These are phyloP conservation scores for Syncephalastrum contaminatum DNA, from an alignment of 371 early-diverging fungal species.

Conservation along the genomic window DNA sequence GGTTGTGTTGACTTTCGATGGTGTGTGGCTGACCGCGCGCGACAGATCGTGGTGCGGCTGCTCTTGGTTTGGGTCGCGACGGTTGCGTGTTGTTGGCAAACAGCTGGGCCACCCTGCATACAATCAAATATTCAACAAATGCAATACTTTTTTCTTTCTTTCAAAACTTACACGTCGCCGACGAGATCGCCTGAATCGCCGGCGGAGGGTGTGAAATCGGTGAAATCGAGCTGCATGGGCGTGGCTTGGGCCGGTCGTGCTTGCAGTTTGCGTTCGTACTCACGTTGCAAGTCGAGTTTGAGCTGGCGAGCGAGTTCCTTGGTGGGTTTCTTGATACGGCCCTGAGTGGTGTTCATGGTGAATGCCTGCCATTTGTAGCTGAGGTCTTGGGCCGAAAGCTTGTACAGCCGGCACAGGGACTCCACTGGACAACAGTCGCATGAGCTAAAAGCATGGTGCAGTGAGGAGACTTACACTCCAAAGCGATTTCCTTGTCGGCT, in stretches of 20 bases:
- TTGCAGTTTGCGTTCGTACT: slow-evolving; percentile 32
- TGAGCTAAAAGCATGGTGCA: too few species aligned
- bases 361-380: slow-evolving; percentile 52
- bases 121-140: too few species aligned
- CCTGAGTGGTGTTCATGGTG: slow-evolving; percentile 12
- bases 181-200: slow-evolving; percentile 3
- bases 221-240: neutral
- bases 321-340: slow-evolving; percentile 24
- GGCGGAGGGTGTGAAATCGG: slow-evolving; percentile 1
- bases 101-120: too few species aligned
- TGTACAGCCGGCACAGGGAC: slow-evolving; percentile 36
- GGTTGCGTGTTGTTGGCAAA: too few species aligned
- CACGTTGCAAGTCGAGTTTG: slow-evolving; percentile 27
- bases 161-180: too few species aligned
- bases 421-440: slow-evolving; percentile 8
- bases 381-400: slow-evolving; percentile 32
- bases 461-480: too few species aligned
- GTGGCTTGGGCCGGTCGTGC: too few species aligned
- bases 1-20: slow-evolving; percentile 20
- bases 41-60: slow-evolving; percentile 16
- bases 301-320: slow-evolving; percentile 26
- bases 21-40: slow-evolving; percentile 48
- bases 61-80: too few species aligned
- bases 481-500: too few species aligned
- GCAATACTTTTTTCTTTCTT: too few species aligned